Evolutionary conservation across 208 protist species (phyloP).

Genomic region (Leishmania aethiopica): DNA sequence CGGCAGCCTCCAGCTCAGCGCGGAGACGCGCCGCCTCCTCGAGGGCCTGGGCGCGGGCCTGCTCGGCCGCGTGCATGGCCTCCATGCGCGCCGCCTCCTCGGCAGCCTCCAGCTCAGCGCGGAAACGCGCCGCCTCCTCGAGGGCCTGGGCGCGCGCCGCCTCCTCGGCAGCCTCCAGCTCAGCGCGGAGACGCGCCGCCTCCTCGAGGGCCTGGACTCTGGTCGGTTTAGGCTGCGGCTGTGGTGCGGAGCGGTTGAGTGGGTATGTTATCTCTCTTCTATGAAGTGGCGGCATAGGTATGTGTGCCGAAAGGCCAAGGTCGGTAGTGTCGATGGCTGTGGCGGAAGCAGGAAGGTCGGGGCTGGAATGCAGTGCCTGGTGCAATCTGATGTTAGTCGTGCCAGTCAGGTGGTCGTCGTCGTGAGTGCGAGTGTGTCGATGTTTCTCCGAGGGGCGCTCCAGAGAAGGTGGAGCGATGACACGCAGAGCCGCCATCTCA

Average conservation of each 20-base stretch:
- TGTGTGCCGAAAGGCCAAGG: neutral
- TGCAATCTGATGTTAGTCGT: too few relatives aligned
- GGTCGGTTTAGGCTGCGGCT: too few relatives aligned
- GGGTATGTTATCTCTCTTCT: too few relatives aligned
- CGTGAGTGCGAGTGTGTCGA: neutral
- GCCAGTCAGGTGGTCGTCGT: neutral
- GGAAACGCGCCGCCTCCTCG: neutral
- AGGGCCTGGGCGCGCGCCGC: neutral
- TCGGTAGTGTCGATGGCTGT: neutral
- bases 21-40: neutral
- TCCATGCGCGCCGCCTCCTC: neutral
- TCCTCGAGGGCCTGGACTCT: too few relatives aligned
- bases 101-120: neutral
- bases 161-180: neutral
- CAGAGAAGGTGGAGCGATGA: neutral
- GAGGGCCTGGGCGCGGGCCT: neutral
- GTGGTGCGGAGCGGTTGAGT: too few relatives aligned
- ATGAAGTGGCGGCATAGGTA: too few relatives aligned
- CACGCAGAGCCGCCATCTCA: neutral
- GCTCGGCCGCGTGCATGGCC: neutral
- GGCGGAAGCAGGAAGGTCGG: neutral
- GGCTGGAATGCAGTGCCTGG: fast-evolving
- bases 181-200: too few relatives aligned
- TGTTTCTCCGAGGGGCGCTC: neutral
- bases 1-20: neutral